These are phyloP conservation scores for Nepenthes gracilis DNA, from an alignment of 148 eudicot species.

Conservation along the genomic window DNA sequence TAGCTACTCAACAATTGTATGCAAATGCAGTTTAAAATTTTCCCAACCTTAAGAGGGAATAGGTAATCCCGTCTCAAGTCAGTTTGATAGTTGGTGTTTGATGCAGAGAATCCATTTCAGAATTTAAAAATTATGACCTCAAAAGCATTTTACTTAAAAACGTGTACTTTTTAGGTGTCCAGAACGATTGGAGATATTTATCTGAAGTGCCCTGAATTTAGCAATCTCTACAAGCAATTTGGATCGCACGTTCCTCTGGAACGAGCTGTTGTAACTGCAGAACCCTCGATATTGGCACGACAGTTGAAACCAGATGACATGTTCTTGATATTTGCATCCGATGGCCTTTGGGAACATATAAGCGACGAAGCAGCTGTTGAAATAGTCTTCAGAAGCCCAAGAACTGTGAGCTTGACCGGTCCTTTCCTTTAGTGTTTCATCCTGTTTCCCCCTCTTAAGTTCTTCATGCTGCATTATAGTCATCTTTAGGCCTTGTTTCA, in stretches of 20 bases:
- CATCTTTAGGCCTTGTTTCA: background rate
- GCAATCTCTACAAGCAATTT: constrained; percentile 23
- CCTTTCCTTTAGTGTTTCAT: background rate
- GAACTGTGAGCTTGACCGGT: constrained; percentile 22
- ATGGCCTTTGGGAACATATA: constrained; percentile 69
- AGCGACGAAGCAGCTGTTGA: constrained; percentile 57
- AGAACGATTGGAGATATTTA: constrained; percentile 66
- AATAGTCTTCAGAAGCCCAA: constrained; percentile 35
- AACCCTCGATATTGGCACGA: constrained; percentile 39
- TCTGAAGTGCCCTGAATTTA: constrained; percentile 47
- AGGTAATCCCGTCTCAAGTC: background rate
- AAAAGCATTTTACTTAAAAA: background rate
- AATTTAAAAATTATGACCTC: background rate
- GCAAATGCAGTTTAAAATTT: too few relatives aligned
- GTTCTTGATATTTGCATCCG: constrained; percentile 66
- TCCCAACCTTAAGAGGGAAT: too few relatives aligned
- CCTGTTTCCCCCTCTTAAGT: background rate
- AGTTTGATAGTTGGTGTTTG: background rate
- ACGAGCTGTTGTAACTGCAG: constrained; percentile 44
- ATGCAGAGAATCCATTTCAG: background rate
- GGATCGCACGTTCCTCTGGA: constrained; percentile 30
- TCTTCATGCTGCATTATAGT: background rate
- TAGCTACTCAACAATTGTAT: too few relatives aligned
- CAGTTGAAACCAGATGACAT: constrained; percentile 34
- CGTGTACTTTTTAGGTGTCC: constrained; percentile 36